These are phyloP conservation scores for Tylopilus sp. DNA, from an alignment of 768 basidiomycete species.

Conservation along the genomic window DNA sequence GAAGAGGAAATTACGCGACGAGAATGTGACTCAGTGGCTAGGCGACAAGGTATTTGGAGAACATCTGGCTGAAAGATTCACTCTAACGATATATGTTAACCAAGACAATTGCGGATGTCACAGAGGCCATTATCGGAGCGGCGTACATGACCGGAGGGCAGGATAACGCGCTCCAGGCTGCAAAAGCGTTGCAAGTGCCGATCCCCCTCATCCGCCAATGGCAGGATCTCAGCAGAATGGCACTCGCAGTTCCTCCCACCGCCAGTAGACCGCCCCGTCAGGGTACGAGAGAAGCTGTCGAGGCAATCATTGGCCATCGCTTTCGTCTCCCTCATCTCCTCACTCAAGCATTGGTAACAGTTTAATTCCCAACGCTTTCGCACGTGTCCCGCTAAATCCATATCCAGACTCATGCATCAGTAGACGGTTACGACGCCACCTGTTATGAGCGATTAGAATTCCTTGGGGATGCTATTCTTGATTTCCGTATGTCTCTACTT, in stretches of 20 bases:
- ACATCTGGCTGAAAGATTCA: not conserved
- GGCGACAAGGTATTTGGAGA: constrained; percentile 66
- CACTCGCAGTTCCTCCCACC: constrained; percentile 41
- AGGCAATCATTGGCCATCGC: constrained; percentile 59
- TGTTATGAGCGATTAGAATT: constrained; percentile 80
- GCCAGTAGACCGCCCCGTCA: constrained; percentile 43
- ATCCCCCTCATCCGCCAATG: constrained; percentile 63
- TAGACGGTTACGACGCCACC: constrained; percentile 50
- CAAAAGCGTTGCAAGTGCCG: constrained; percentile 63
- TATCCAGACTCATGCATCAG: constrained; percentile 70
- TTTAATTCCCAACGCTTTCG: not conserved
- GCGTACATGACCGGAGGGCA: constrained; percentile 73
- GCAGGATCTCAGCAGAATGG: constrained; percentile 62
- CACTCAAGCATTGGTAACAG: constrained; percentile 66
- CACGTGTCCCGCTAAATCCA: not conserved
- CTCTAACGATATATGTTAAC: constrained; percentile 15
- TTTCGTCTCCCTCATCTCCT: constrained; percentile 63
- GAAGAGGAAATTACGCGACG: constrained; percentile 42
- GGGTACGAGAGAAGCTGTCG: constrained; percentile 53
- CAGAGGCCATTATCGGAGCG: constrained; percentile 82
- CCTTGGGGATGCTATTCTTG: constrained; percentile 81
- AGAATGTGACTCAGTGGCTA: constrained; percentile 50
- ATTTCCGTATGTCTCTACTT: constrained; percentile 56
- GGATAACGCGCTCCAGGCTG: constrained; percentile 59
- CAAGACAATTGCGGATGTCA: constrained; percentile 79